Conservation (phyloP, 2,329 filamentous ascomycete species). For the Exophiala alcalophila region DNA sequence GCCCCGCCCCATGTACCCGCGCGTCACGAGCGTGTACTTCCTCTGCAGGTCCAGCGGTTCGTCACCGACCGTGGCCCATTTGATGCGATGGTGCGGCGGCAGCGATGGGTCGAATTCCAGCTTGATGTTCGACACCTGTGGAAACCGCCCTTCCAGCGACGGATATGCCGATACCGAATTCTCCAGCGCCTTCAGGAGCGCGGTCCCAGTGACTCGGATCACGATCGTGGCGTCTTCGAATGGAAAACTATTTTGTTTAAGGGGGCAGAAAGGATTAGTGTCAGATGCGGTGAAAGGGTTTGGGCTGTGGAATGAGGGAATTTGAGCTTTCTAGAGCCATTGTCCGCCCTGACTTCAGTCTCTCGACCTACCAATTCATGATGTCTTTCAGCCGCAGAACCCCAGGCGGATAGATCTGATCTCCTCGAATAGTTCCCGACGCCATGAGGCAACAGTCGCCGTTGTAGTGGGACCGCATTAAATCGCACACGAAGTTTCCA, state of each 20-base stretch:
- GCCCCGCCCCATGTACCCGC: slow-evolving; percentile 84
- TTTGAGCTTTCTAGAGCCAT: too few relatives aligned
- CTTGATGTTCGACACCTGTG: slow-evolving; percentile 79
- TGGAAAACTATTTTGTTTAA: too few relatives aligned
- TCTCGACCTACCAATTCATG: slow-evolving; percentile 59
- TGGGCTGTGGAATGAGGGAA: too few relatives aligned
- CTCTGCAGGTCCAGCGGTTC: slow-evolving; percentile 60
- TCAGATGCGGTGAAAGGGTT: too few relatives aligned
- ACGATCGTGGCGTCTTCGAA: slow-evolving; percentile 89
- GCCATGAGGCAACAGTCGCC: slow-evolving; percentile 84
- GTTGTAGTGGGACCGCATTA: slow-evolving; percentile 79
- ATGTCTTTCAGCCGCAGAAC: slow-evolving; percentile 75
- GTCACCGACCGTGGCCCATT: slow-evolving; percentile 60
- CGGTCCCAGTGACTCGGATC: slow-evolving; percentile 66
- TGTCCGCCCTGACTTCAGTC: too few relatives aligned
- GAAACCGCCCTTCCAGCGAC: slow-evolving; percentile 78
- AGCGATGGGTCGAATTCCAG: slow-evolving; percentile 68
- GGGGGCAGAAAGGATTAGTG: too few relatives aligned
- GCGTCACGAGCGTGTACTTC: slow-evolving; percentile 71
- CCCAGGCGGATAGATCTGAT: slow-evolving; percentile 83
- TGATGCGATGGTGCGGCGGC: slow-evolving; percentile 61
- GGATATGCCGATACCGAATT: slow-evolving; percentile 79
- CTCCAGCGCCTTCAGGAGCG: slow-evolving; percentile 75
- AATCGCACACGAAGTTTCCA: slow-evolving; percentile 86
- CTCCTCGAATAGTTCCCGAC: slow-evolving; percentile 78